A percentile compares a stretch with the other conserved stretches of the same genome.
phyloP scores from a whole-genome alignment of 345 rosid genomes.

The Citrus medica region DNA sequence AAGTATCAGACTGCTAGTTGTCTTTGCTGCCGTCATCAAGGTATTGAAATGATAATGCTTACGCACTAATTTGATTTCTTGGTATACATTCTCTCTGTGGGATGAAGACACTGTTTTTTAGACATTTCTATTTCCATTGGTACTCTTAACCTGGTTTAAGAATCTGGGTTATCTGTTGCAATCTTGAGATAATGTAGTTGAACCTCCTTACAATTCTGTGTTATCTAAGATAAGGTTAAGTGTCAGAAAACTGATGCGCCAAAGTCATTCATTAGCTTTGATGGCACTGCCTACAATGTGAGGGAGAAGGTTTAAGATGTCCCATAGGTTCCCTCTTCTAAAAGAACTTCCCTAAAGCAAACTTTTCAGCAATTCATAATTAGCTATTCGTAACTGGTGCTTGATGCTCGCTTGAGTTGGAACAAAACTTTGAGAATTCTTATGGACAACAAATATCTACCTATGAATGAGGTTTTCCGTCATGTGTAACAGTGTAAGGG shows the following conservation, averaged over 20 bases:
- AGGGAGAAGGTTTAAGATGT: neutral
- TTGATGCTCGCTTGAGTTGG: neutral
- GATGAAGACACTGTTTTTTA: neutral
- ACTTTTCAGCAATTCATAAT: neutral
- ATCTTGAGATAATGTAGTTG: neutral
- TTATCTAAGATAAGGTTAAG: neutral
- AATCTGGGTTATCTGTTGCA: neutral
- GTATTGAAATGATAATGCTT: neutral
- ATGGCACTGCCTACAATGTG: neutral
- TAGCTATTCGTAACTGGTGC: neutral
- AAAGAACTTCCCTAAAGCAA: neutral
- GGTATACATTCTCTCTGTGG: neutral
- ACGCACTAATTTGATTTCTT: neutral
- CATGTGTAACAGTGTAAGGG: neutral
- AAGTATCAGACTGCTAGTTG: neutral
- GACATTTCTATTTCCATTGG: neutral
- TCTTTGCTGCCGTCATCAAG: neutral
- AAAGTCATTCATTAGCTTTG: neutral
- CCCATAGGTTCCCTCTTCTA: neutral
- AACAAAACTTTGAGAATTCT: neutral
- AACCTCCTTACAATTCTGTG: neutral
- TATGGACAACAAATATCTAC: neutral
- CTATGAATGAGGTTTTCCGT: neutral
- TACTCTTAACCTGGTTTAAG: neutral
- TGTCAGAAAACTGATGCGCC: neutral